Conservation (phyloP, 176 grass and related monocot genomes). For the Oryza punctata region DNA sequence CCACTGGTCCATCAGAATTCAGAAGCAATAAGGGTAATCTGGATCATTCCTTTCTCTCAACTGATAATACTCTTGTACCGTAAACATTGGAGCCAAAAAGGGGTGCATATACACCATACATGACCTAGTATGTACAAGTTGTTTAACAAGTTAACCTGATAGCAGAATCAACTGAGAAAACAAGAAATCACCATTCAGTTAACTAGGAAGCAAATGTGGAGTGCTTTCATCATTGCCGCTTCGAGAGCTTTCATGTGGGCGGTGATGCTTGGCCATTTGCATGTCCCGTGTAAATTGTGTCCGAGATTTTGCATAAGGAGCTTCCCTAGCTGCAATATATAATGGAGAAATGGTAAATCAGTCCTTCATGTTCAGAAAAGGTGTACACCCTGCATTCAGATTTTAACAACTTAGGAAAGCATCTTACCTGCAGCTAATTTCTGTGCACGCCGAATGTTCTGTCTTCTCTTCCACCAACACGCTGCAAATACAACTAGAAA, state of each 20-base stretch:
- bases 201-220: conserved; percentile 46
- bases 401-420: conserved; percentile 1
- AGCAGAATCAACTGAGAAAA: not conserved
- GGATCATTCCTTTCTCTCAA: conserved; percentile 3
- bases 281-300: conserved; percentile 79
- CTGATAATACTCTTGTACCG: conserved; percentile 1
- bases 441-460: conserved; percentile 82
- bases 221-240: conserved; percentile 43
- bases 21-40: not conserved
- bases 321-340: conserved; percentile 78
- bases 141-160: conserved; percentile 18
- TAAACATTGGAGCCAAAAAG: not conserved
- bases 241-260: conserved; percentile 53
- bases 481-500: conserved; percentile 69
- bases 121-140: conserved; percentile 50
- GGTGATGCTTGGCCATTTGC: conserved; percentile 84
- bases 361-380: not conserved
- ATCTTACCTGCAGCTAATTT: conserved; percentile 75
- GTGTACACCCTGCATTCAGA: conserved; percentile 12
- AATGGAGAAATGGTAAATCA: not conserved
- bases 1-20: conserved; percentile 3
- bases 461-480: conserved; percentile 94
- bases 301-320: conserved; percentile 94
- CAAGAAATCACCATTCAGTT: not conserved
- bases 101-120: conserved; percentile 34